phyloP scores from a whole-genome alignment of 1,284 basidiomycete species.

The Chalciporus sp. region DNA sequence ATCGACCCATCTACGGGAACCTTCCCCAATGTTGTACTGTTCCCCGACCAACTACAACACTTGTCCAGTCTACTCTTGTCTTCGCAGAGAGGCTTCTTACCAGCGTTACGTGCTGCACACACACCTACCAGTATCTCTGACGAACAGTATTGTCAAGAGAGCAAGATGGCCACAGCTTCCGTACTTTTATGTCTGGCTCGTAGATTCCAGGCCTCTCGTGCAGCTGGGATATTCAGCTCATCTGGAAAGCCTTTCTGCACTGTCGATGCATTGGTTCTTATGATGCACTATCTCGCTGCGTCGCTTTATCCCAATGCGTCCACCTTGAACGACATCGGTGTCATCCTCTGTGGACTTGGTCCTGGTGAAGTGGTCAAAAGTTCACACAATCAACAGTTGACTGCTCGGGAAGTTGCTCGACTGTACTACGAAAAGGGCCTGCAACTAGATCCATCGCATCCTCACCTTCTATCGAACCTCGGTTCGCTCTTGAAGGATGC shows the following conservation, averaged over 20 bases:
- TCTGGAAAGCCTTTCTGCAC: slow-evolving; percentile 43
- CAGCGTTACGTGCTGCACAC: slow-evolving; percentile 36
- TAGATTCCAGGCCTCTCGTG: slow-evolving; percentile 43
- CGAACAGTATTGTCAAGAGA: slow-evolving; percentile 25
- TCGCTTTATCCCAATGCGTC: slow-evolving; percentile 55
- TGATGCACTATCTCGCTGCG: slow-evolving; percentile 61
- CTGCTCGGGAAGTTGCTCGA: slow-evolving; percentile 47
- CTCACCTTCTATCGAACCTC: slow-evolving; percentile 62
- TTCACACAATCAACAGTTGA: slow-evolving; percentile 18
- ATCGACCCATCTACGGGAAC: slow-evolving; percentile 38
- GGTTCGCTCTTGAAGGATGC: slow-evolving; percentile 64
- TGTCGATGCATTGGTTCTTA: slow-evolving; percentile 48
- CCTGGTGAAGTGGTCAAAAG: slow-evolving; percentile 28
- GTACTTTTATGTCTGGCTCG: slow-evolving; percentile 60
- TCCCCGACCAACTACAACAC: slow-evolving; percentile 44
- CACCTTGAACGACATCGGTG: slow-evolving; percentile 64
- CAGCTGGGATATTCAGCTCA: slow-evolving; percentile 28
- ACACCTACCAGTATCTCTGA: slow-evolving; percentile 23
- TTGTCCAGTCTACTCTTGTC: slow-evolving; percentile 42
- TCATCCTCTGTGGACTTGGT: slow-evolving; percentile 53
- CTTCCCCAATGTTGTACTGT: slow-evolving; percentile 47
- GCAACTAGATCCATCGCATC: slow-evolving; percentile 54
- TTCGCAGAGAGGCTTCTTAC: slow-evolving; percentile 38
- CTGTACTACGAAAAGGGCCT: slow-evolving; percentile 59
- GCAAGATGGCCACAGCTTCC: slow-evolving; percentile 50